Conservation (phyloP, 371 early-diverging fungal genomes). For the Capillidium rhysosporum region DNA sequence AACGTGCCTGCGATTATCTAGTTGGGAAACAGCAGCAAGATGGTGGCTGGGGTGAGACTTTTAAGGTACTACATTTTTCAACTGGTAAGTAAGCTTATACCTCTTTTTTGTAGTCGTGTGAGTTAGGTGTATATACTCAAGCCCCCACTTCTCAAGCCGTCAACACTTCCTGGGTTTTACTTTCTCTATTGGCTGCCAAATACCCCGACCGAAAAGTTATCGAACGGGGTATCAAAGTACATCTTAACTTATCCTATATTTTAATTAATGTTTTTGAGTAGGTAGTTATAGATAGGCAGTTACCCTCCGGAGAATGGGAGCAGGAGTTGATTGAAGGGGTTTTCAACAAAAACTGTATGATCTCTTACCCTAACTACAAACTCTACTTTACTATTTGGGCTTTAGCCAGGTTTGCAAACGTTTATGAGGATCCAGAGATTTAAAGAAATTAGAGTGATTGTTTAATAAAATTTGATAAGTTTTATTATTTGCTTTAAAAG, state of each 20-base stretch:
- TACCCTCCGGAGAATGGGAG: conserved; percentile 78
- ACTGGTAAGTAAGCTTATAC: not conserved
- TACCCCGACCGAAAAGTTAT: conserved; percentile 60
- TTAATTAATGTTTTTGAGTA: not conserved
- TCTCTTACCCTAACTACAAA: conserved; percentile 92
- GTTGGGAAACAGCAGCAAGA: conserved; percentile 65
- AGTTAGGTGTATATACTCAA: conserved; percentile 36
- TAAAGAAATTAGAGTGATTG: too few species aligned
- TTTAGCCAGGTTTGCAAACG: conserved; percentile 62
- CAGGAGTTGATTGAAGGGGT: conserved; percentile 96
- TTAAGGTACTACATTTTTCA: conserved; percentile 24
- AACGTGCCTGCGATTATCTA: conserved; percentile 69
- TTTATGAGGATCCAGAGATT: conserved; percentile 14
- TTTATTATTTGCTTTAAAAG: too few species aligned
- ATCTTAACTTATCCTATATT: not conserved
- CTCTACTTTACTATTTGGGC: conserved; percentile 91
- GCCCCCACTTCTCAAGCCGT: conserved; percentile 69
- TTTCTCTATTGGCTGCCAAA: conserved; percentile 74
- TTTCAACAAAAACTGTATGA: conserved; percentile 85
- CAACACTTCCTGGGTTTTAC: conserved; percentile 72
- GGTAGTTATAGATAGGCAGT: conserved; percentile 69
- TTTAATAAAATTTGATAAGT: too few species aligned
- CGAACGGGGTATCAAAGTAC: conserved; percentile 41
- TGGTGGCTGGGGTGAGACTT: conserved; percentile 96
- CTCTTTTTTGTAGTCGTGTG: conserved; percentile 32